Conservation (phyloP, 352 stramenopile genomes). For the Phytophthora melonis region DNA sequence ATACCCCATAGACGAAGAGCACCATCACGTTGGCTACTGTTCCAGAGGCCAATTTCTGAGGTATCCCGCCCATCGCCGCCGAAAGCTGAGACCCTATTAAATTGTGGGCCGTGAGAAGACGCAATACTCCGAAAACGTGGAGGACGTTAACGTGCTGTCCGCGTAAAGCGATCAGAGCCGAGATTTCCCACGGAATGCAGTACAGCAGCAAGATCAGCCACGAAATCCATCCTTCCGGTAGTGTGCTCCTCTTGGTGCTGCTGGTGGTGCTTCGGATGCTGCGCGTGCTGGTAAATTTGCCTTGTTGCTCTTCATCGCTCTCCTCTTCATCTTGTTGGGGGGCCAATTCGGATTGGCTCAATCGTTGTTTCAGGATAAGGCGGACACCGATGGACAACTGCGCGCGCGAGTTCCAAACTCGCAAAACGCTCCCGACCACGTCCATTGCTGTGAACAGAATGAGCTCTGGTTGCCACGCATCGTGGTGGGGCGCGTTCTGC, state of each 20-base stretch:
- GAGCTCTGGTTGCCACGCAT: conserved; percentile 39
- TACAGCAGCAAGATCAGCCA: conserved; percentile 32
- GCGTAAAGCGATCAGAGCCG: conserved; percentile 21
- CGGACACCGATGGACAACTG: conserved; percentile 20
- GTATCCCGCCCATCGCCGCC: conserved; percentile 28
- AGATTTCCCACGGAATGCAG: conserved; percentile 56
- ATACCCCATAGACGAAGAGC: conserved; percentile 59
- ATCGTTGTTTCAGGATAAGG: conserved; percentile 12
- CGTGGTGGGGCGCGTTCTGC: conserved; percentile 6
- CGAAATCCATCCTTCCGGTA: conserved; percentile 14
- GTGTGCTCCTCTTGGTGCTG: conserved; percentile 9
- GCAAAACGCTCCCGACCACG: conserved; percentile 36
- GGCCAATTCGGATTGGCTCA: conserved; percentile 26
- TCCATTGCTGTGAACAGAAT: conserved; percentile 43
- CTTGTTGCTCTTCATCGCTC: neutral
- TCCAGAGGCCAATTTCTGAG: conserved; percentile 25
- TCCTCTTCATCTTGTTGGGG: conserved; percentile 1
- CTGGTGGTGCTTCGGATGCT: conserved; percentile 24
- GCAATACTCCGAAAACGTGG: conserved; percentile 50
- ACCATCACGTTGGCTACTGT: conserved; percentile 52
- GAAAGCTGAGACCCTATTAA: conserved; percentile 26
- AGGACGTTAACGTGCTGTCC: conserved; percentile 53
- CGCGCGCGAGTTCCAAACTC: conserved; percentile 34
- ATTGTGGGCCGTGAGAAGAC: conserved; percentile 24
- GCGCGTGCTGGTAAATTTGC: conserved; percentile 10